A percentile compares a stretch with the other conserved stretches of the same genome.
These are phyloP conservation scores for carrot (Daucus carota) DNA, from an alignment of 129 eudicot species.

Conservation along the genomic window DNA sequence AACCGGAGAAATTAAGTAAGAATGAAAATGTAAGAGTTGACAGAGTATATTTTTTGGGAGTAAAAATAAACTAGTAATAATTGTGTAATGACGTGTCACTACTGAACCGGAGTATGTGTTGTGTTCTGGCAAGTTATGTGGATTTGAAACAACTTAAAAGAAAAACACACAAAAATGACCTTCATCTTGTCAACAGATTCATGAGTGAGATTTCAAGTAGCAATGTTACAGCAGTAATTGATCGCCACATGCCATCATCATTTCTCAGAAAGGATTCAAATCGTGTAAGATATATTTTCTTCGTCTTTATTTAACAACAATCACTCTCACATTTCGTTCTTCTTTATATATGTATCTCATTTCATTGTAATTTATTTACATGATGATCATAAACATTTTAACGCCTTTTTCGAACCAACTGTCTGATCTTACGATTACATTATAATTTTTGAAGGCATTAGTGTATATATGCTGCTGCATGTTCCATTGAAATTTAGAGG, in stretches of 20 bases:
- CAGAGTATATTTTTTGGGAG: too few species aligned
- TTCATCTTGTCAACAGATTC: not conserved
- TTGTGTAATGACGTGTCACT: too few species aligned
- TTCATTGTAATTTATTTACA: not conserved
- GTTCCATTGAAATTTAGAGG: not conserved
- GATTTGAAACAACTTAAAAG: too few species aligned
- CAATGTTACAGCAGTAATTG: not conserved
- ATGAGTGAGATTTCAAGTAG: not conserved
- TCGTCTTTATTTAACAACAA: not conserved
- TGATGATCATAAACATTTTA: not conserved
- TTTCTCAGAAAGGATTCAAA: not conserved
- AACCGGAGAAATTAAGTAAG: too few species aligned
- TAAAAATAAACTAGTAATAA: too few species aligned
- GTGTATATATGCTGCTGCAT: not conserved
- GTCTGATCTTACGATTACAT: not conserved
- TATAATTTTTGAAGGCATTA: not conserved
- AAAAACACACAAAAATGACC: not conserved
- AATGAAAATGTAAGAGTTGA: too few species aligned
- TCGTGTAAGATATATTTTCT: slow-evolving; percentile 1
- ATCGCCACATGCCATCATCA: not conserved
- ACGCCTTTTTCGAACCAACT: not conserved
- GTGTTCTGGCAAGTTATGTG: not conserved
- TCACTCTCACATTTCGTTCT: not conserved
- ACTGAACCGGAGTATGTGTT: not conserved
- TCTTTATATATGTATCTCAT: not conserved